phyloP scores from a whole-genome alignment of 2,329 filamentous ascomycete species.

The Colletotrichum phormii region DNA sequence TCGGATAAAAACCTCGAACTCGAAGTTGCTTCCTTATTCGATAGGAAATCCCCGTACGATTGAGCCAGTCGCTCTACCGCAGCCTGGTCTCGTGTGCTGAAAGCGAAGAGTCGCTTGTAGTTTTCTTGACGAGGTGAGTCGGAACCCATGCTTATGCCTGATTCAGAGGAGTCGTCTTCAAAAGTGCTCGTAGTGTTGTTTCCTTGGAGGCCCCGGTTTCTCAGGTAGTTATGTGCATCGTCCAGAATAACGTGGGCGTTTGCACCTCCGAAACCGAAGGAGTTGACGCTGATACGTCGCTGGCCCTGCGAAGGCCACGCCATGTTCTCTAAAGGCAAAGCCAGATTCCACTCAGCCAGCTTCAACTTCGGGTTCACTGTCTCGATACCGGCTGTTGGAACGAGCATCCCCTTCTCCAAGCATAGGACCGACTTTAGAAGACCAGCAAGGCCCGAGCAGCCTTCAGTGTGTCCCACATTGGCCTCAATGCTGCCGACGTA shows the following conservation, averaged over 20 bases:
- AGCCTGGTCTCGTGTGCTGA: slow-evolving; percentile 13
- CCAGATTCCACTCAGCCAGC: slow-evolving; percentile 38
- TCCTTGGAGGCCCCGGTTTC: neutral
- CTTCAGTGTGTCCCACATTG: slow-evolving; percentile 57
- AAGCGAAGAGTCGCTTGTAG: slow-evolving; percentile 5
- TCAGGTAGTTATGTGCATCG: slow-evolving; percentile 39
- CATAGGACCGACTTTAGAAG: slow-evolving; percentile 57
- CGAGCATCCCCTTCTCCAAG: slow-evolving; percentile 56
- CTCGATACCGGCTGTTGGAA: slow-evolving; percentile 63
- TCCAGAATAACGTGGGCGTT: slow-evolving; percentile 42
- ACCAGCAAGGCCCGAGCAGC: slow-evolving; percentile 53
- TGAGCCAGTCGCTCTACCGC: neutral
- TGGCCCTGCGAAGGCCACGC: slow-evolving; percentile 48
- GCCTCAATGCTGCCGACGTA: slow-evolving; percentile 48
- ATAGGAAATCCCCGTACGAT: neutral
- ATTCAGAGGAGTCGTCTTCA: slow-evolving; percentile 15
- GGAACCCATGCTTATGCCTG: neutral
- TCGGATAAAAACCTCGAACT: neutral
- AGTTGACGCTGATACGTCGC: slow-evolving; percentile 55
- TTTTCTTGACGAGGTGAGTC: slow-evolving; percentile 1
- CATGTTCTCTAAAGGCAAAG: slow-evolving; percentile 44
- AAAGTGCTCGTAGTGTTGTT: neutral
- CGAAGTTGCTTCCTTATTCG: neutral
- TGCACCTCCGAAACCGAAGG: slow-evolving; percentile 30
- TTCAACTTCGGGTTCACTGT: slow-evolving; percentile 56